Conservation (phyloP, 495 filamentous ascomycete species). For the Halenospora varia region DNA sequence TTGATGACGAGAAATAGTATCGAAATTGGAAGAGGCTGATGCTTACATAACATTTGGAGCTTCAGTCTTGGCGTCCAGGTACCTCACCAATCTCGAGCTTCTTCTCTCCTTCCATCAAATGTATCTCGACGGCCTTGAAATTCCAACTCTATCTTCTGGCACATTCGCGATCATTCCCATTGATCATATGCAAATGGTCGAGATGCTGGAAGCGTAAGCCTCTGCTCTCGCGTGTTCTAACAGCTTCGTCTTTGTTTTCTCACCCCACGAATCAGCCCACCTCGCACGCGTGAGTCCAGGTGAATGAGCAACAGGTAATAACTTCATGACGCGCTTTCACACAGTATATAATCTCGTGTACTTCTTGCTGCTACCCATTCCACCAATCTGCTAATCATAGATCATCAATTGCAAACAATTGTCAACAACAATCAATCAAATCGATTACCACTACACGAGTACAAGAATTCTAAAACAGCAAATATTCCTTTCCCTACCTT, state of each 20-base stretch:
- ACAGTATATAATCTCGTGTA: not conserved
- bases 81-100: too few relatives aligned
- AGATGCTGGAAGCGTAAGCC: not conserved
- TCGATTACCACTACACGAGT: not conserved
- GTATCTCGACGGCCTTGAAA: too few relatives aligned
- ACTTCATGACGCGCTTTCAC: not conserved
- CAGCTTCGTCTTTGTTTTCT: constrained; percentile 1
- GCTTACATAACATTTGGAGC: too few relatives aligned
- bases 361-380: not conserved
- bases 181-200: not conserved
- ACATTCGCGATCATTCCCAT: not conserved
- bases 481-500: constrained; percentile 4
- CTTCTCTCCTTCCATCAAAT: too few relatives aligned
- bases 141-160: too few relatives aligned
- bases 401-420: not conserved
- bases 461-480: not conserved
- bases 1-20: too few relatives aligned
- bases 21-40: too few relatives aligned
- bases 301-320: not conserved
- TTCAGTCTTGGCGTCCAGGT: too few relatives aligned
- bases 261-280: constrained; percentile 13
- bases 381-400: not conserved
- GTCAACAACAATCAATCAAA: not conserved
- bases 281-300: not conserved
- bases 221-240: constrained; percentile 2